Conservation (phyloP, 495 filamentous ascomycete species). For the Neurospora pannonica region DNA sequence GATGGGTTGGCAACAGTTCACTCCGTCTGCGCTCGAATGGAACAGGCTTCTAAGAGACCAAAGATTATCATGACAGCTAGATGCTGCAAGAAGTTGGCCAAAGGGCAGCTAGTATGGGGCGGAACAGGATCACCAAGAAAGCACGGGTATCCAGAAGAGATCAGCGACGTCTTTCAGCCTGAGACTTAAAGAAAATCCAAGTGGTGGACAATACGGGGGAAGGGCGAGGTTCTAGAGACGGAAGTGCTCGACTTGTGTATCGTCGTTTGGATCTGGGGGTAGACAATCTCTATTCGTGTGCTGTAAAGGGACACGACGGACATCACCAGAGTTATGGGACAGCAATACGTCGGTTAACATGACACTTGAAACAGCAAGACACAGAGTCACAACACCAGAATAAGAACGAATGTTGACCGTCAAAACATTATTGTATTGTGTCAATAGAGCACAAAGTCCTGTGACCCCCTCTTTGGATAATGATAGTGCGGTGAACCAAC, state of each 20-base stretch:
- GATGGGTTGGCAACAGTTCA: no score
- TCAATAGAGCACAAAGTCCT: not conserved
- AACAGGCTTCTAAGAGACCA: not conserved
- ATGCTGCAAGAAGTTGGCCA: not conserved
- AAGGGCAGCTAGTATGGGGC: not conserved
- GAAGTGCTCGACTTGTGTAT: not conserved
- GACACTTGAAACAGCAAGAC: not conserved
- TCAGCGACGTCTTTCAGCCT: no score
- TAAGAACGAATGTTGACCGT: not conserved
- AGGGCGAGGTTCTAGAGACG: not conserved
- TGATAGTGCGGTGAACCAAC: not conserved
- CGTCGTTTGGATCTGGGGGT: not conserved
- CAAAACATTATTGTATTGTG: not conserved
- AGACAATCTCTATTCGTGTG: not conserved
- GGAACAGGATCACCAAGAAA: not conserved
- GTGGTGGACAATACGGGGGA: not conserved
- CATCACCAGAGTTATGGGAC: not conserved
- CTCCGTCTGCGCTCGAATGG: no score
- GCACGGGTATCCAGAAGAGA: not conserved
- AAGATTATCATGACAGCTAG: not conserved
- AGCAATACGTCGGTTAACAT: not conserved
- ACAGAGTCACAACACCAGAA: not conserved
- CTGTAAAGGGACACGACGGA: not conserved
- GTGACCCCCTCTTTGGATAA: not conserved
- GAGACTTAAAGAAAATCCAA: no score